phyloP scores from a whole-genome alignment of 805 yeast genomes.

The Starmerella kuoi region DNA sequence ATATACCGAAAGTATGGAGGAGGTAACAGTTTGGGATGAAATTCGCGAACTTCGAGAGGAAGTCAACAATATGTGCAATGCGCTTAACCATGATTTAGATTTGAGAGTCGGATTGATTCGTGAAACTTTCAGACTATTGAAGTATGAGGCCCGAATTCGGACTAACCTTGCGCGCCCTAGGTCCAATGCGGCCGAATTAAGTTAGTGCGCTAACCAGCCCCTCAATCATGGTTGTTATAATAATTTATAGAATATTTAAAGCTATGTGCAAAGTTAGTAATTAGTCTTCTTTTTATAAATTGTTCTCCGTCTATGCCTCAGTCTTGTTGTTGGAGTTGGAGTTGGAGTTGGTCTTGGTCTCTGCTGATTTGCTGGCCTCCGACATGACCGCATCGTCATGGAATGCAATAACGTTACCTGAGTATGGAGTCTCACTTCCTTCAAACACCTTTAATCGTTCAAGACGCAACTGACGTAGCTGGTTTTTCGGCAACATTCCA shows the following conservation, averaged over 20 bases:
- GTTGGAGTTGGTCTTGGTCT: no score
- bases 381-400: conserved; percentile 46
- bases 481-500: conserved; percentile 92
- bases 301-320: not conserved
- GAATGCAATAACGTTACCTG: conserved; percentile 68
- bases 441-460: conserved; percentile 79
- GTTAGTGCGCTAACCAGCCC: no score
- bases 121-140: conserved; percentile 7
- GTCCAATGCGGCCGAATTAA: no score
- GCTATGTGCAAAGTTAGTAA: not conserved
- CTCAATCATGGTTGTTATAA: no score
- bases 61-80: not conserved
- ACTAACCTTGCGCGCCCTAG: not conserved
- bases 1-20: no score
- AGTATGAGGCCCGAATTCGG: not conserved
- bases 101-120: conserved; percentile 8
- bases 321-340: no score
- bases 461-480: conserved; percentile 62
- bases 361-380: no score
- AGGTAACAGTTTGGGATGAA: conserved; percentile 1
- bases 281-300: not conserved
- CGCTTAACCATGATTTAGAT: conserved; percentile 7
- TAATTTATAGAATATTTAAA: not conserved
- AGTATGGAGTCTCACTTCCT: conserved; percentile 79
- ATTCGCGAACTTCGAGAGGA: conserved; percentile 4